A percentile compares a stretch with the other conserved stretches of the same genome.
These are phyloP conservation scores for Cystobasidium pallidum DNA, from an alignment of 1,284 basidiomycete species.

Conservation along the genomic window DNA sequence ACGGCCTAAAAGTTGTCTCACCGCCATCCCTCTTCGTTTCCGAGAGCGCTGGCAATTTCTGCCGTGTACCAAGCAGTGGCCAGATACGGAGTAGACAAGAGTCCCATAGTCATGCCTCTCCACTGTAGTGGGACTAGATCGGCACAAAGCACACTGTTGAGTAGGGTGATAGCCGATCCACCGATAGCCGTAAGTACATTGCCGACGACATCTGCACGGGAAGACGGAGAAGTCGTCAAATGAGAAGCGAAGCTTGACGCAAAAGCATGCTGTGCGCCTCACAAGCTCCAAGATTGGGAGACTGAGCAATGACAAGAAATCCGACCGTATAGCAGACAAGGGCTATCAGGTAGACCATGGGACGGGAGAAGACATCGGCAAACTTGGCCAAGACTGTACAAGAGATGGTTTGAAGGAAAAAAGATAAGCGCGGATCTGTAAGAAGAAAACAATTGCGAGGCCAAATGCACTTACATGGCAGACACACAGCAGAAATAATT, in stretches of 20 bases:
- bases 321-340: constrained; percentile 43
- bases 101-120: constrained; percentile 45
- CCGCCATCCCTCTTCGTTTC: constrained; percentile 4
- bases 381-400: constrained; percentile 21
- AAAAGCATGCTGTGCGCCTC: neutral
- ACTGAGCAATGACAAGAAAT: constrained; percentile 44
- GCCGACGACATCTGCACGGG: constrained; percentile 44
- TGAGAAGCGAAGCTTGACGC: too few species aligned
- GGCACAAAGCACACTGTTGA: constrained; percentile 44
- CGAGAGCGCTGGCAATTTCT: constrained; percentile 37
- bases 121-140: constrained; percentile 45
- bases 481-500: constrained; percentile 40
- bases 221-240: neutral
- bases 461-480: constrained; percentile 24
- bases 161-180: constrained; percentile 31
- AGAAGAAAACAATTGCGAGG: neutral
- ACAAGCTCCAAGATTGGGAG: constrained; percentile 45
- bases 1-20: neutral
- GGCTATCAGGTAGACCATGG: constrained; percentile 38
- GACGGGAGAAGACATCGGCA: constrained; percentile 45
- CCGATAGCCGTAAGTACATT: constrained; percentile 46
- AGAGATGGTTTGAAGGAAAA: neutral
- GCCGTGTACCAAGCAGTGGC: constrained; percentile 45
- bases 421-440: constrained; percentile 13
- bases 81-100: constrained; percentile 41